Evolutionary conservation across 805 yeast species (phyloP).

Genomic region (Kurtzmaniella cleridarum): DNA sequence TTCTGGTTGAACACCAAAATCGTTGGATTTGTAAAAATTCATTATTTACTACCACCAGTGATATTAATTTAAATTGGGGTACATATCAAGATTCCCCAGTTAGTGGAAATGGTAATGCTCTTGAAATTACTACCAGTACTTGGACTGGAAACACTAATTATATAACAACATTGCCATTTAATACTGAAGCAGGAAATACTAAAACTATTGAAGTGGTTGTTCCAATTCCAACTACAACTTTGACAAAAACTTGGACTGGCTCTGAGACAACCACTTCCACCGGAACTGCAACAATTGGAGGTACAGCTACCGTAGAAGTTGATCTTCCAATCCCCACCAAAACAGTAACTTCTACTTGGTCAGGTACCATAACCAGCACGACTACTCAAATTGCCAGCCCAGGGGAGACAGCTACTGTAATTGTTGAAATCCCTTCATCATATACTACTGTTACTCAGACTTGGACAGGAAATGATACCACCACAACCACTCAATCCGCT

Average conservation of each 20-base stretch:
- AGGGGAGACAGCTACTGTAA: constrained; percentile 5
- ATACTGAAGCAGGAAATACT: constrained; percentile 11
- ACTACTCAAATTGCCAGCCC: constrained; percentile 1
- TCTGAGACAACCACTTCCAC: constrained; percentile 4
- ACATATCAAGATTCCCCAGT: not conserved
- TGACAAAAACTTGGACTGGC: constrained; percentile 8
- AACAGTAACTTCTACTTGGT: constrained; percentile 6
- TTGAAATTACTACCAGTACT: constrained; percentile 12
- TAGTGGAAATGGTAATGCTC: not conserved
- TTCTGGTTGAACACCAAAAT: constrained; percentile 8
- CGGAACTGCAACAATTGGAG: constrained; percentile 3
- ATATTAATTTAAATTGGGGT: not conserved
- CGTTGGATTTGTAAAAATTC: constrained; percentile 9
- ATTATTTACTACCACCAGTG: not conserved
- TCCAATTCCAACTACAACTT: constrained; percentile 14
- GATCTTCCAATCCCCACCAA: constrained; percentile 1
- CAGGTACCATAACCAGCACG: constrained; percentile 1
- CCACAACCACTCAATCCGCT: constrained; percentile 2
- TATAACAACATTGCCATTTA: constrained; percentile 16
- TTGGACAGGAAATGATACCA: constrained; percentile 6
- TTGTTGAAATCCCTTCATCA: constrained; percentile 12
- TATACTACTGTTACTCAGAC: constrained; percentile 5
- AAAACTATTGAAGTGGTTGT: constrained; percentile 18
- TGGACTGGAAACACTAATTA: constrained; percentile 16
- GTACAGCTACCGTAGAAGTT: constrained; percentile 4